Percentiles rank a stretch among this genome's conserved stretches.
phyloP scores from a whole-genome alignment of 192 early-diverging fungal genomes.

The Linnemannia elongata region DNA sequence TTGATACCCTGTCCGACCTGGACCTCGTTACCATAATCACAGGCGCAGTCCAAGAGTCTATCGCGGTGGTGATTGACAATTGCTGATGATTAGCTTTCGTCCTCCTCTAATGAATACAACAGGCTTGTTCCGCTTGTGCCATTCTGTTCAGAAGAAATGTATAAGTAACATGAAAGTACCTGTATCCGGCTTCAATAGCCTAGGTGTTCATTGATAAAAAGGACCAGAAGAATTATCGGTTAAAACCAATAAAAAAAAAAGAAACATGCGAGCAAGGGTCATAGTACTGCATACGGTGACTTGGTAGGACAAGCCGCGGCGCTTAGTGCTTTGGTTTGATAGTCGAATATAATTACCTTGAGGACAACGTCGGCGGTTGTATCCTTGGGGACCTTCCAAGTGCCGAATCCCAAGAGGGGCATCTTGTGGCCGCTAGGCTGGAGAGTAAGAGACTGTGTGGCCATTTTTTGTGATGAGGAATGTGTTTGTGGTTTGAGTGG shows the following conservation, averaged over 20 bases:
- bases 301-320: too few relatives aligned
- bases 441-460: conserved; percentile 53
- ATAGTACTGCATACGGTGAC: too few relatives aligned
- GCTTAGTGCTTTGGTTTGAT: too few relatives aligned
- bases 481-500: neutral
- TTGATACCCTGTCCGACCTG: conserved; percentile 73
- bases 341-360: conserved; percentile 26
- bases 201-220: neutral
- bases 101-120: too few relatives aligned
- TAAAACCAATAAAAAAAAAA: neutral
- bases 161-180: conserved; percentile 4
- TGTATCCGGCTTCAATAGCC: conserved; percentile 52
- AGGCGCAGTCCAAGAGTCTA: conserved; percentile 66
- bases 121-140: too few relatives aligned
- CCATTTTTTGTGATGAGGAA: conserved; percentile 31
- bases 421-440: conserved; percentile 64
- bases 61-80: conserved; percentile 29
- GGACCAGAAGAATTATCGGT: neutral
- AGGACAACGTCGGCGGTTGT: conserved; percentile 57
- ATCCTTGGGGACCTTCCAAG: conserved; percentile 65
- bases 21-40: conserved; percentile 74
- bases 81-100: neutral
- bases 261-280: neutral
- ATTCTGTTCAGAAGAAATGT: too few relatives aligned
- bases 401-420: conserved; percentile 68